Conservation (phyloP, 208 protist genomes). For the Porcisia hertigi region DNA sequence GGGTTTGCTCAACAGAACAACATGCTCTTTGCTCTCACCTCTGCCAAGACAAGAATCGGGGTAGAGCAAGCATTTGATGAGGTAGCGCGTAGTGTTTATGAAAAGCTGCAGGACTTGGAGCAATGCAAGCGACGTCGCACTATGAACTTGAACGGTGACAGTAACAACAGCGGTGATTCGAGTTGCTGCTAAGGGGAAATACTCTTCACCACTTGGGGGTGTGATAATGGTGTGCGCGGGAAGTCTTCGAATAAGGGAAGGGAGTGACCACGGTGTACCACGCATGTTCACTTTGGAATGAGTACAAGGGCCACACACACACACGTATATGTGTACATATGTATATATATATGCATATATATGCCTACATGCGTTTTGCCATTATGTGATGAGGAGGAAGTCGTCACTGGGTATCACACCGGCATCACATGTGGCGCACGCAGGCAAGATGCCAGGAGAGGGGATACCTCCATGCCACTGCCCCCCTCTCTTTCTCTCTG, state of each 20-base stretch:
- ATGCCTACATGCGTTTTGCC: neutral
- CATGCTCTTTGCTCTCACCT: slow-evolving; percentile 86
- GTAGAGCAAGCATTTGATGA: slow-evolving; percentile 87
- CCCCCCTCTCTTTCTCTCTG: too few species aligned
- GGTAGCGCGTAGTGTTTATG: slow-evolving; percentile 63
- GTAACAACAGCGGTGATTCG: slow-evolving; percentile 7
- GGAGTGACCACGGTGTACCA: neutral
- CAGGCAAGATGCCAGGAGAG: neutral
- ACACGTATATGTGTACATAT: neutral
- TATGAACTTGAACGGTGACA: slow-evolving; percentile 16
- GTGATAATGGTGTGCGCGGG: neutral
- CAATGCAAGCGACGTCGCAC: slow-evolving; percentile 24
- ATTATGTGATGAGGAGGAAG: neutral
- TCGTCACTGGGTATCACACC: neutral
- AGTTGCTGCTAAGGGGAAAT: slow-evolving; percentile 21
- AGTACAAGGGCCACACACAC: neutral
- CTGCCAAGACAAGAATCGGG: slow-evolving; percentile 74
- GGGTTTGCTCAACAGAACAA: slow-evolving; percentile 66
- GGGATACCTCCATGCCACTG: neutral
- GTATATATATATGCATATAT: too few species aligned
- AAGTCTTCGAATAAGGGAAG: neutral
- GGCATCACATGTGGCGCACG: neutral
- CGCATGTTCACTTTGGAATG: neutral
- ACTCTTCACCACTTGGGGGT: neutral
- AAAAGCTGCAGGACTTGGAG: slow-evolving; percentile 37